A percentile compares a stretch with the other conserved stretches of the same genome.
Evolutionary conservation across 345 rosid species (phyloP).

Genomic region (Cardamine resedifolia): DNA sequence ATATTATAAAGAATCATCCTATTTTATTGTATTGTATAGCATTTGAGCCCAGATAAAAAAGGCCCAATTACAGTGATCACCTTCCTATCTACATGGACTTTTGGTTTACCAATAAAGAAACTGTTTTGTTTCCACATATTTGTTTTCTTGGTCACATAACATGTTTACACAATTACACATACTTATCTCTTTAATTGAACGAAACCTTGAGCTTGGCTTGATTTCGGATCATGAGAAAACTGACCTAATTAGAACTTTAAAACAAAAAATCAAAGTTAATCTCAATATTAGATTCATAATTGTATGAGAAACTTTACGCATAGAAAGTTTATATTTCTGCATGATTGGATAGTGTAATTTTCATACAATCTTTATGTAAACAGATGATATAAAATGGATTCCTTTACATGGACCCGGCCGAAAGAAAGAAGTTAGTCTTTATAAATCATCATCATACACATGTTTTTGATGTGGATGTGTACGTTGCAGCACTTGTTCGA

Average conservation of each 20-base stretch:
- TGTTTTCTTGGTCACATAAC: neutral
- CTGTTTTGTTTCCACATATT: neutral
- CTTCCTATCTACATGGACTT: neutral
- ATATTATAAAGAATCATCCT: too few species aligned
- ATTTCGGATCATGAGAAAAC: slow-evolving; percentile 2
- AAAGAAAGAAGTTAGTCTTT: slow-evolving; percentile 10
- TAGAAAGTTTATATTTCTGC: neutral
- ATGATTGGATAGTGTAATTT: slow-evolving; percentile 1
- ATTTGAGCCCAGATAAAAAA: slow-evolving; percentile 16
- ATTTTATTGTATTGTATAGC: too few species aligned
- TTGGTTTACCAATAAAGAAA: neutral
- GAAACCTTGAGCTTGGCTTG: neutral
- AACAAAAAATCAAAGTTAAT: neutral
- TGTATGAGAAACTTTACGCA: neutral
- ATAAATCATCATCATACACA: slow-evolving; percentile 31
- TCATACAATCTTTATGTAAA: neutral
- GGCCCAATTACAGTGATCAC: slow-evolving; percentile 18
- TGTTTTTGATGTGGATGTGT: slow-evolving; percentile 39
- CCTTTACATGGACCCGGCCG: slow-evolving; percentile 17
- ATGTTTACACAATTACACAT: slow-evolving; percentile 11
- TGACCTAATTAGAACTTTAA: neutral
- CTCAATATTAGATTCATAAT: neutral
- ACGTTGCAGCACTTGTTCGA: slow-evolving; percentile 33
- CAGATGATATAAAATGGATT: neutral
- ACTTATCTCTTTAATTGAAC: neutral